Base-by-base conservation (phyloP, 345 rosid species). In the Gossypium rotundifolium region DNA sequence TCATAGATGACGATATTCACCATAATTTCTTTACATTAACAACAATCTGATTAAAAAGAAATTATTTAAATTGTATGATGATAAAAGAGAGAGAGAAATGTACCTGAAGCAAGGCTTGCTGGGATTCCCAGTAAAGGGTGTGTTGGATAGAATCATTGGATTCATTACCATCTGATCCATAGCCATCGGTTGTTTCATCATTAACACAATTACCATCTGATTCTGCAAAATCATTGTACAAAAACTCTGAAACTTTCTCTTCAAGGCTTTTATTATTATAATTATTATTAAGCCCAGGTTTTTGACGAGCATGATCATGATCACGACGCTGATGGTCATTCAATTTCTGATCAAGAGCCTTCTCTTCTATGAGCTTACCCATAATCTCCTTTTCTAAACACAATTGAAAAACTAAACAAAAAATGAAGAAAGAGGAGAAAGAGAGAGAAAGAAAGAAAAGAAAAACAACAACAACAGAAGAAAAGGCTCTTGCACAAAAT, bases 101-200 rank as follows among this genome's bases (percentile, higher is more conserved):
- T 76, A 86, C 89, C 87, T 84, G 87, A 75, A 86, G 85, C 82
- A 84, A 74, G 9, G 87, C 83, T 60, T 80, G 75, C 16, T 84
- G 85, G 6, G 87, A 79, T 70, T 86, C 85, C 89, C 89, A 86
- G 65, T 38, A 86, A 14, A 75, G 23, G 52, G 70, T 27, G n/a
- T 79, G 75, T 23, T 79, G 65, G 20, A 51, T 33, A 38, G 79
- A 61, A 29, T 82, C 64, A 2, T 25, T 45, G 23, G 48, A 22
- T 29, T 68, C 63, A 53, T 10, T 29, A 2, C 44, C 55, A n/a
- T 54, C 78, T 2, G 77, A 33, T 20, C 71, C 77, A 54, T 16
- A 57, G 14, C 76, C 78, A 17, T 77, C 79, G 5, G 46, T 40
- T 9, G 29, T 22, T 22, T 29, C 33, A 16, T 27, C 46, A 11